phyloP scores from a whole-genome alignment of 106 monocot species.

The Allium cepa region DNA sequence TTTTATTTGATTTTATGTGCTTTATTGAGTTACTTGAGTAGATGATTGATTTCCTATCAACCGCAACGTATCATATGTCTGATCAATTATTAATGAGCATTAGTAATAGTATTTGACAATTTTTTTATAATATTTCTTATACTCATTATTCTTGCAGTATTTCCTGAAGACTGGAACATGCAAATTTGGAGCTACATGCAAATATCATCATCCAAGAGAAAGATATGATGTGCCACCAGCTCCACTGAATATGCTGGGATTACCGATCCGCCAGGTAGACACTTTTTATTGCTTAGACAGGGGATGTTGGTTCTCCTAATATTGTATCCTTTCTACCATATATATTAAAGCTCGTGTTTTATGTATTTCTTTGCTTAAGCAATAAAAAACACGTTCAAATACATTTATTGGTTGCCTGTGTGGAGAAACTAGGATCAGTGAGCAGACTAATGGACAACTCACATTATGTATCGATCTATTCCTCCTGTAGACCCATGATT shows the following conservation, averaged over 20 bases:
- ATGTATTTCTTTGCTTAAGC: too few relatives aligned
- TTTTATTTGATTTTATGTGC: background rate
- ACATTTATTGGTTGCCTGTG: too few relatives aligned
- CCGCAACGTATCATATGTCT: background rate
- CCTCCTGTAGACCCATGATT: too few relatives aligned
- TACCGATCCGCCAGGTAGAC: conserved; percentile 77
- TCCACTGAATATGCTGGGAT: conserved; percentile 49
- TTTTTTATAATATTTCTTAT: background rate
- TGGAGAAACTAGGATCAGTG: too few relatives aligned
- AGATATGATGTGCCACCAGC: conserved; percentile 33
- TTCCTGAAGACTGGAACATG: conserved; percentile 84
- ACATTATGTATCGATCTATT: too few relatives aligned
- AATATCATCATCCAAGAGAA: conserved; percentile 88
- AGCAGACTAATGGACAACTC: too few relatives aligned
- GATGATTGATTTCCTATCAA: background rate
- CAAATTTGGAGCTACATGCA: conserved; percentile 73
- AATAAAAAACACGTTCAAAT: too few relatives aligned
- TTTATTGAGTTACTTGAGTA: background rate
- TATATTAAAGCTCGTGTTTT: too few relatives aligned
- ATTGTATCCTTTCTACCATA: too few relatives aligned
- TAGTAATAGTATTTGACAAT: background rate
- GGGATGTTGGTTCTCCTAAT: too few relatives aligned
- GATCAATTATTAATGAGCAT: too few relatives aligned
- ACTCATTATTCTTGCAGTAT: conserved; percentile 47
- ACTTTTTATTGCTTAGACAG: background rate